Evolutionary conservation across 805 yeast genomes (phyloP), one percentile per base, ranked within the genome.

Genomic region (Saccharomyces cerevisiae): DNA sequence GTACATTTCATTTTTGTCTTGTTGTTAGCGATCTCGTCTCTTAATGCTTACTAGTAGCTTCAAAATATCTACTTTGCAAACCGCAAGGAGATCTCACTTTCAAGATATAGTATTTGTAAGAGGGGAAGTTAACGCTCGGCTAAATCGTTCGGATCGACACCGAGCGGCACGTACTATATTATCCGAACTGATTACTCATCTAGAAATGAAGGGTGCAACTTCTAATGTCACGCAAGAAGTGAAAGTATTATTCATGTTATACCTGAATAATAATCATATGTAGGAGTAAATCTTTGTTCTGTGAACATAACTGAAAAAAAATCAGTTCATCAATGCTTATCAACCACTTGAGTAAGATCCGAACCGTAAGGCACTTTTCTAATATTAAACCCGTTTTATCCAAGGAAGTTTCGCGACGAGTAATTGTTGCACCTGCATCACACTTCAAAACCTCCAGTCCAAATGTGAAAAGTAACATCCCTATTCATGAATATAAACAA

Each of bases 401-500:
- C 14, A 61, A 52, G 49, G 47, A 59, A 11, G 57, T 57, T 6
- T 62, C 66, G n/a, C 54, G 55, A 43, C 47, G 66, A 47, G 51
- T 61, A 46, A 60, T 62, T 10, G 55, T 62, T 8, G 63, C 66
- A 1, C 66, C 66, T 4, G 53, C 55, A 27, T 50, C 63, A 6
- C 64, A 59, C 28, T 55, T 56, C 47, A 54, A 46, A 6, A 48
- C 50, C 14, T 36, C 46, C 13, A 41, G 49, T 10, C 47, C 54
- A 6, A 50, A 49, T 14, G 36, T 51, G 2, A 53, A 49, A 28
- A 53, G 46, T n/a, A 36, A 36, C 43, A 61, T 57, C 28, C 58
- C 60, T 10, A 55, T 53, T 31, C 58, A 59, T 43, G 63, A 62
- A 32, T 79, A 79, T 58, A 72, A 67, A 36, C 83, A 79, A 57